Base-by-base conservation (phyloP, 2,329 filamentous ascomycete genomes). In the Penicillium sp. region DNA sequence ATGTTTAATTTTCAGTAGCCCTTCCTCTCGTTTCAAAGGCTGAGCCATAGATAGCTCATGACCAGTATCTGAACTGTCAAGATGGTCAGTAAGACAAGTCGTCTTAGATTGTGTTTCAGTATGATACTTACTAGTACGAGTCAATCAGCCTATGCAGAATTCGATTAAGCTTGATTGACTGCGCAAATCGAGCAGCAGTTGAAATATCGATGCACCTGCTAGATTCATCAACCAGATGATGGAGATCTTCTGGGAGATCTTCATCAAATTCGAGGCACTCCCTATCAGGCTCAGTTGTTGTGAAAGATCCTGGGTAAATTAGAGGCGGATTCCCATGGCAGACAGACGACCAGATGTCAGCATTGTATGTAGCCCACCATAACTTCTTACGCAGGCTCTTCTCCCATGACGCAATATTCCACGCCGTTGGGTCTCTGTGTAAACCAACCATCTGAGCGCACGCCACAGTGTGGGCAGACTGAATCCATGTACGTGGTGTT, bases 241-340 rank as follows among this genome's bases (percentile, higher is more conserved):
- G 63, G 47, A 66, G 10, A 71, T 72, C 42, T 3, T 48, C 31
- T 60, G 66, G 18, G 63, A 79, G 71, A 46, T 78, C 71, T 57
- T 80, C 78, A 28, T 79, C 77, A 16, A 68, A 73, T 7, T 70
- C 61, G 8, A 80, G 48, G 55, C 81, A 78, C 2, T 79, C 76
- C 60, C 79, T 70, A 5, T 68, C 65, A 6, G 74, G 68, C 2
- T 68, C 61, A 0, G 67, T 53, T 0, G 78, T 81, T 43, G 72
- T 75, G 49, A 76, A 80, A 0, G 77, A 76, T 3, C 66, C 68
- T 2, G 59, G 56, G 44, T 70, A 69, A 23, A 81, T 75, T 56
- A 79, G 77, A 2, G 77, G 76, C 3, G 78, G 77, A 44, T 79
- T 79, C 0, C 79, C 79, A 52, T 80, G 77, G 33, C 74, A 76